Evolutionary conservation across 352 stramenopile genomes (phyloP), one percentile per base, ranked within the genome.

Genomic region (Globisporangium parvum): DNA sequence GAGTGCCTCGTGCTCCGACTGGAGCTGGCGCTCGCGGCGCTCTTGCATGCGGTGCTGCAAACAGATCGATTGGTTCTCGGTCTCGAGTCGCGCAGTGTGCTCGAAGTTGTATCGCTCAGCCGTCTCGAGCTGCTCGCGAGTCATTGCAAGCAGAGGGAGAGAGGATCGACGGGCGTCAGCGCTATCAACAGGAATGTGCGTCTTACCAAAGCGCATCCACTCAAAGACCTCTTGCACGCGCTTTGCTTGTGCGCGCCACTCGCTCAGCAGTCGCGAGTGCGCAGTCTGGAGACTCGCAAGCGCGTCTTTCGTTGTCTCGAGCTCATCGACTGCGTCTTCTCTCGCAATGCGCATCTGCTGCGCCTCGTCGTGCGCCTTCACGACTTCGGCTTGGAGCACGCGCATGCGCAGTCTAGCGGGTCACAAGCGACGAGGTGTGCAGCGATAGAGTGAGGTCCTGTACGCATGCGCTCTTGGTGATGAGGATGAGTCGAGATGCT

Each of bases 41-140:
- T 70, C 63, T 2, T 62, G 50, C 28, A 62, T 47, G 41, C 67
- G 60, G 17, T 70, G 49, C 26, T 74, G 65, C 49, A 70, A 56
- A 20, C 60, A 67, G 8, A 77, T 71, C 41, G 53, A 64, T 41
- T 74, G 65, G 53, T 73, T 77, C 44, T 80, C 68, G 48, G 73
- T 72, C 51, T 68, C 62, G n/a, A 80, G 60, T 1, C 63, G 71
- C 31, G 59, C 52, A 31, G 75, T 71, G 40, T 71, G 67, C 51
- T 78, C 70, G 39, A 67, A 44, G 44, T 72, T 72, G 63, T 72
- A 72, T 2, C 51, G 63, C 31, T 77, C 66, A 0, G 44, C 51
- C 20, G 51, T 59, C 47, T 66, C 55, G 15, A 77, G 59, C 69
- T 76, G 26, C 0, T 12, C 10, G n/a, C 31, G n/a, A 14, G 21